Base-by-base conservation (phyloP, 139 green algal genomes). In the Chlorella sp. region DNA sequence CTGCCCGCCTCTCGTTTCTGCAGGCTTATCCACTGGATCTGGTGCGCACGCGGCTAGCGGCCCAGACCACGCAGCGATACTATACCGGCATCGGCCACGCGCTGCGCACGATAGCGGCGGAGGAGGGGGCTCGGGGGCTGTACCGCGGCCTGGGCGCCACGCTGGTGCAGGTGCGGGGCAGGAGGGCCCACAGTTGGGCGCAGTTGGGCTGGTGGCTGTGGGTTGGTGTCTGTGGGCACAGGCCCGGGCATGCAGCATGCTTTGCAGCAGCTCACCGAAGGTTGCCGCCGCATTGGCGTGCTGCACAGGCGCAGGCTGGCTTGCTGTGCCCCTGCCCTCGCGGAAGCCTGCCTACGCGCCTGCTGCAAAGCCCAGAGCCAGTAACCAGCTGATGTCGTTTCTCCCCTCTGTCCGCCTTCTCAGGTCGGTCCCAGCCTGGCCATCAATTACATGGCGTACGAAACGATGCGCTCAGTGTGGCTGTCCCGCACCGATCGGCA, bases 1-100 rank as follows among this genome's bases (percentile, higher is more conserved):
- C 70, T 32, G 32, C 48, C 69, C n/a, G 6, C 36, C 32, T 20
- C 62, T 48, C 51, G 58, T 11, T 32, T 30, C 41, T 58, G 34
- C 84, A 94, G 93, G 94, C 94, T 0, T 99, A 99, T 86, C 96
- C 96, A 0, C 81, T 99, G 51, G 97, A 99, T 87, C 89, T 99
- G 24, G 89, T 99, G 19, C 92, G 97, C 38, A 99, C 97, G 11
- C 91, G 95, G 67, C 91, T 98, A 36, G 92, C 95, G 19, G 95
- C 92, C 0, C 92, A 97, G 85, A 88, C 82, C 51, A 51, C 46
- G 30, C 65, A 79, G 46, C 40, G n/a, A 3, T 94, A 95, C 83
- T 96, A 97, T 87, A 89, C 86, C 2, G 95, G 95, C 83, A 95
- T 98, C 16, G 60, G 32, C 0, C 70, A 90, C 48, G 91, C 92